These are phyloP conservation scores for Spathaspora sp. DNA, from an alignment of 805 yeast species.

Conservation along the genomic window DNA sequence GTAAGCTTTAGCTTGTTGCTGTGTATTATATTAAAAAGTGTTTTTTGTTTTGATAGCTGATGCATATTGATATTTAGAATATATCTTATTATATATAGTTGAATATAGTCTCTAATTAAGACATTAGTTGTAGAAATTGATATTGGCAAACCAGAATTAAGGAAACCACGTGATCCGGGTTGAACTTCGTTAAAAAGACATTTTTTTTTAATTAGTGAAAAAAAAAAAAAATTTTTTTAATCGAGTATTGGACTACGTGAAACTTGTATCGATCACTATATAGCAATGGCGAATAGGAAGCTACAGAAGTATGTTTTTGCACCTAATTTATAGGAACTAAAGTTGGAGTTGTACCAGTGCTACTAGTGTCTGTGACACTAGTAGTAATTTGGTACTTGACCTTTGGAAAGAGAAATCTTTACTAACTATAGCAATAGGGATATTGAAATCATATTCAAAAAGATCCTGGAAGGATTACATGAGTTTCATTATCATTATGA, in stretches of 20 bases:
- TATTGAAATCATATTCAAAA: conserved; percentile 40
- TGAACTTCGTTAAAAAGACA: background rate
- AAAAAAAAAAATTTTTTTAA: background rate
- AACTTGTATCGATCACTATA: background rate
- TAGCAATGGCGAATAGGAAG: conserved; percentile 27
- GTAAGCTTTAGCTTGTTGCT: conserved; percentile 13
- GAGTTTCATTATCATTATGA: conserved; percentile 42
- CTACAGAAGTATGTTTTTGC: conserved; percentile 31
- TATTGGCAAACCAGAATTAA: background rate
- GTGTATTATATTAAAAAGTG: background rate
- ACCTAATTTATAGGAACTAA: background rate
- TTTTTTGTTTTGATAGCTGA: background rate
- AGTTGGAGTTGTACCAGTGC: background rate
- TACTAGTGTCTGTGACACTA: no score
- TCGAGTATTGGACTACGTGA: background rate
- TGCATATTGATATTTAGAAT: background rate
- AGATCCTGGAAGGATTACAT: conserved; percentile 43
- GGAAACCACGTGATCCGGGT: background rate
- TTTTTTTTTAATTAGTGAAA: background rate
- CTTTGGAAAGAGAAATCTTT: background rate
- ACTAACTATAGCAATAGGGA: conserved; percentile 21
- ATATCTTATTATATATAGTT: no score
- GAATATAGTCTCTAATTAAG: no score
- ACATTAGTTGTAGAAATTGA: background rate
- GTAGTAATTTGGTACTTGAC: no score